These are phyloP conservation scores for Phenoliferia sp. DNA, from an alignment of 1,284 basidiomycete genomes.

Conservation along the genomic window DNA sequence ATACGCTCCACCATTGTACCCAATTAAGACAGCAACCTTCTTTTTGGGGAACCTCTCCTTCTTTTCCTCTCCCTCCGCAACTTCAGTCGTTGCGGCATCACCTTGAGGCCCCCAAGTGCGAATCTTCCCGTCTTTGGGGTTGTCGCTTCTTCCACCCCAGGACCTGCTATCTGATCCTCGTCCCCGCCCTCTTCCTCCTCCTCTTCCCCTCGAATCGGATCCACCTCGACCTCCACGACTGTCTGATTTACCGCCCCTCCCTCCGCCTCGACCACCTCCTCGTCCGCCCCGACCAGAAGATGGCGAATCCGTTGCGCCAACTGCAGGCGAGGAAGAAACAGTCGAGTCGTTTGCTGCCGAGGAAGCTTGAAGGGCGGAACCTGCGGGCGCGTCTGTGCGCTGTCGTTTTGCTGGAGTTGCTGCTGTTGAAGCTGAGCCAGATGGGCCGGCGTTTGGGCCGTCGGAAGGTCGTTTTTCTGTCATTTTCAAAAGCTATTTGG, in stretches of 20 bases:
- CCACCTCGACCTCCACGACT: slow-evolving; percentile 3
- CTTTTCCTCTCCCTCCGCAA: slow-evolving; percentile 19
- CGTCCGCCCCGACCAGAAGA: not conserved
- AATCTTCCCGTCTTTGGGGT: slow-evolving; percentile 13
- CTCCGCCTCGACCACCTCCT: not conserved
- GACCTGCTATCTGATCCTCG: slow-evolving; percentile 1
- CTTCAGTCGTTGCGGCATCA: not conserved
- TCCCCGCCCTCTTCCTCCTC: slow-evolving; percentile 4
- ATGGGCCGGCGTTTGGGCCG: not conserved
- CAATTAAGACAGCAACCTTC: slow-evolving; percentile 52
- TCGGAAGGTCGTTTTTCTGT: slow-evolving; percentile 7
- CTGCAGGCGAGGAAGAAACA: not conserved
- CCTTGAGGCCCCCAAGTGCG: slow-evolving; percentile 9
- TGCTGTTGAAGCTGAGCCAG: not conserved
- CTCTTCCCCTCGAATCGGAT: not conserved
- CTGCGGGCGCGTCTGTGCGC: slow-evolving; percentile 7
- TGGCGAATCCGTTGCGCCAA: slow-evolving; percentile 20
- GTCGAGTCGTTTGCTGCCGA: not conserved
- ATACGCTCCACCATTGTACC: slow-evolving; percentile 60
- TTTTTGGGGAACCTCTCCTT: slow-evolving; percentile 50
- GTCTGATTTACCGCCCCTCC: slow-evolving; percentile 2
- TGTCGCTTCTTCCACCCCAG: slow-evolving; percentile 18
- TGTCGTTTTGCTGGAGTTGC: slow-evolving; percentile 23
- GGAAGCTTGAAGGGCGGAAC: not conserved
- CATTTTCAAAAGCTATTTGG: too few relatives aligned